These are phyloP conservation scores for Agrocybe pediades DNA, from an alignment of 768 basidiomycete species.

Conservation along the genomic window DNA sequence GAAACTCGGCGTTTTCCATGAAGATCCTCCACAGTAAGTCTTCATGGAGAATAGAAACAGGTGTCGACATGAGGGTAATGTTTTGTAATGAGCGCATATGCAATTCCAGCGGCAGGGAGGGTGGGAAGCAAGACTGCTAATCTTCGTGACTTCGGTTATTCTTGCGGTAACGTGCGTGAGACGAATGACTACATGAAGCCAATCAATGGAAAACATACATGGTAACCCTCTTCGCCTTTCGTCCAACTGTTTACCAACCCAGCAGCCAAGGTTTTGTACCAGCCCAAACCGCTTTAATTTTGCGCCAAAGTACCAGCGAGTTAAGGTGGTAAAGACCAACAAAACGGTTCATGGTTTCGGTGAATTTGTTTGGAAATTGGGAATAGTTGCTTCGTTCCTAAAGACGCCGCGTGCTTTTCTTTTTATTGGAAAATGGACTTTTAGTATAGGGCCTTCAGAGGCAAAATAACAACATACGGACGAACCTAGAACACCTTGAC, in stretches of 20 bases:
- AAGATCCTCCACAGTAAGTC: not conserved
- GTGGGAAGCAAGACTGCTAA: too few species aligned
- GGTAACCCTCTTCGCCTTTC: slow-evolving; percentile 8
- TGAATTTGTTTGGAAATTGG: slow-evolving; percentile 94
- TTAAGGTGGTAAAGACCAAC: slow-evolving; percentile 92
- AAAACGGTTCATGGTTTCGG: slow-evolving; percentile 87
- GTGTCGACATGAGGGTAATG: not conserved
- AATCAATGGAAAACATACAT: not conserved
- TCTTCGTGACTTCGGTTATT: too few species aligned
- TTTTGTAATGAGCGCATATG: too few species aligned
- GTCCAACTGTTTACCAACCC: slow-evolving; percentile 23
- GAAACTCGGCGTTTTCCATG: not conserved
- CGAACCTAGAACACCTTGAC: slow-evolving; percentile 81
- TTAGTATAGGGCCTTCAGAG: not conserved
- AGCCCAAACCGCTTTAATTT: slow-evolving; percentile 57
- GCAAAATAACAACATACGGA: slow-evolving; percentile 4
- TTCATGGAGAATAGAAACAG: not conserved
- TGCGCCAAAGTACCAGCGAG: slow-evolving; percentile 90
- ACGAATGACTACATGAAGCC: too few species aligned
- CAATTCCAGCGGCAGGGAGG: not conserved
- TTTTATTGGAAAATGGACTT: slow-evolving; percentile 18
- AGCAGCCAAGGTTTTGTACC: not conserved
- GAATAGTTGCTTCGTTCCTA: slow-evolving; percentile 89
- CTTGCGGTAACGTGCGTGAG: too few species aligned
- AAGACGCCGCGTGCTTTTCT: slow-evolving; percentile 78